Base-by-base conservation (phyloP, 225 moss, liverwort and hornwort species). In the Pleurozium schreberi region DNA sequence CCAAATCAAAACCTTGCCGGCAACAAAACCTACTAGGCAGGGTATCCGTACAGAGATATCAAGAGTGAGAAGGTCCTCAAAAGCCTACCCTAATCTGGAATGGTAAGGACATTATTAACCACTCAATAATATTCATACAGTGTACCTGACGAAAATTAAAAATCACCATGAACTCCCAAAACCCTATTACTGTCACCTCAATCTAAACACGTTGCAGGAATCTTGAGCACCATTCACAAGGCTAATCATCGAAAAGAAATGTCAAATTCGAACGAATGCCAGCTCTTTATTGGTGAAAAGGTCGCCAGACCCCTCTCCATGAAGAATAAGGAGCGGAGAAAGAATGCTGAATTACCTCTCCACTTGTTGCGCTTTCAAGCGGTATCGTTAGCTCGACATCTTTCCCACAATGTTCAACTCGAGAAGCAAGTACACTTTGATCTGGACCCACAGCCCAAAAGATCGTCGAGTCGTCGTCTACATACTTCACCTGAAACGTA, bases 401-500 rank as follows among this genome's bases (percentile, higher is more conserved):
- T 87, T 94, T 96, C 77, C 98, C 98, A 90, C 98, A 98, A 80
- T 93, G 92, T 69, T 98, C 97, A 73, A 96, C 97, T 82, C 96
- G 94, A 80, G 81, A 38, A 73, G 95, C 95, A 90, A 98, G 85
- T 57, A 96, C 95, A 88, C 91, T 88, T 81, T 91, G 92, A 65
- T 91, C 87, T 63, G 86, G 89, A 83, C 96, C 98, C 88, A 95
- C 93, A 76, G 97, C 97, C 98, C 98, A 98, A 85, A 98, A 97
- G 85, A 92, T 88, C 80, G 98, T 98, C n/a, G 98, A 98, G 87
- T 98, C 97, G 90, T 98, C 98, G 88, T 95, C 92, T 65, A 94
- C 95, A 79, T 98, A 98, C 91, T 96, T 97, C 93, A 98, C 93
- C 98, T 98, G 95, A 90, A 59, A 65, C 50, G 25, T 26, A 14